A percentile compares a stretch with the other conserved stretches of the same genome.
Evolutionary conservation across 2,329 filamentous ascomycete genomes (phyloP).

Genomic region (Boeremia exigua): DNA sequence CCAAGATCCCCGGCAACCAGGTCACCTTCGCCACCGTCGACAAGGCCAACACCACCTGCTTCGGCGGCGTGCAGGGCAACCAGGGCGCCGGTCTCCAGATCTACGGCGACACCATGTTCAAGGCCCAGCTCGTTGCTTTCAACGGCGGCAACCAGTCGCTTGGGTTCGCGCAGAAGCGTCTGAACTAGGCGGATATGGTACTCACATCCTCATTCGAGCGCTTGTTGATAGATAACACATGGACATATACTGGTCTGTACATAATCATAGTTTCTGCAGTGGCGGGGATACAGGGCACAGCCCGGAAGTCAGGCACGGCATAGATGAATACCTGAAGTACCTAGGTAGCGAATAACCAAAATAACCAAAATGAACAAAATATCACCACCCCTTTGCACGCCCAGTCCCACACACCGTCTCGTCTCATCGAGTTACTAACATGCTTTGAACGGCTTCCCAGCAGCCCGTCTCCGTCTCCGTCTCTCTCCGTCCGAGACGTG

Average conservation of each 20-base stretch:
- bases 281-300: not conserved
- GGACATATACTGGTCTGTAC: conserved; percentile 14
- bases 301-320: not conserved
- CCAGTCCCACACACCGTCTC: not conserved
- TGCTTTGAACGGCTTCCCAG: too few species aligned
- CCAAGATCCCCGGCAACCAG: conserved; percentile 59
- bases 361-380: not conserved
- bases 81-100: conserved; percentile 62
- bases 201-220: not conserved
- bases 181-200: not conserved
- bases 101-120: conserved; percentile 67
- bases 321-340: too few species aligned
- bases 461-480: too few species aligned
- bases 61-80: conserved; percentile 70
- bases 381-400: not conserved
- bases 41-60: conserved; percentile 61
- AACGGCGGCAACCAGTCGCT: conserved; percentile 60
- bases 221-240: conserved; percentile 9
- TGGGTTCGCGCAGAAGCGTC: conserved; percentile 55
- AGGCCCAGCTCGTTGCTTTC: conserved; percentile 67
- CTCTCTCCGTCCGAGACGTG: conserved; percentile 6
- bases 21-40: conserved; percentile 50
- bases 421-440: too few species aligned
- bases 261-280: conserved; percentile 12
- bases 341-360: too few species aligned